These are phyloP conservation scores for Gossypium schwendimanii DNA, from an alignment of 441 rosid genomes.

Conservation along the genomic window DNA sequence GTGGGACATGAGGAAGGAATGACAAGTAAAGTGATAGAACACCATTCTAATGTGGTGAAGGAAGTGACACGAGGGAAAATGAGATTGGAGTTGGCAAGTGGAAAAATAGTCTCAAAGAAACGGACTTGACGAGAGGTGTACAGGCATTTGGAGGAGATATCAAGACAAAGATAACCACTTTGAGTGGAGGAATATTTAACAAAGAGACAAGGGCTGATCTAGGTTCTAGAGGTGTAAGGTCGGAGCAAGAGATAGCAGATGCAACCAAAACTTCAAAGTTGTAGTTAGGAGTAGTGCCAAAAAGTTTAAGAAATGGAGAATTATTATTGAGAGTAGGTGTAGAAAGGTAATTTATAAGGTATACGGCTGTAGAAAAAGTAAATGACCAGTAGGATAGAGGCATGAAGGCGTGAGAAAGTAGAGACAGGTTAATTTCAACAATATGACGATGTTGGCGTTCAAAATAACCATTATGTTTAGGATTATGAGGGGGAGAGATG, in stretches of 20 bases:
- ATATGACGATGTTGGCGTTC: background rate
- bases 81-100: background rate
- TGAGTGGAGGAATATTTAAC: background rate
- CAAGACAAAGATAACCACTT: background rate
- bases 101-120: background rate
- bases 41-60: background rate
- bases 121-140: background rate
- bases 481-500: background rate
- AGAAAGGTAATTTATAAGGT: background rate
- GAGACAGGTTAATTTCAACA: background rate
- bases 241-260: background rate
- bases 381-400: too few relatives aligned
- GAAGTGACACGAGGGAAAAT: background rate
- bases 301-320: background rate
- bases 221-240: background rate
- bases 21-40: too few relatives aligned
- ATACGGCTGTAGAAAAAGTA: background rate
- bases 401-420: background rate
- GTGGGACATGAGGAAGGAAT: too few relatives aligned
- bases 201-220: background rate
- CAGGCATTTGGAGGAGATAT: background rate
- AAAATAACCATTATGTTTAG: background rate
- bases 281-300: background rate
- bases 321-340: background rate
- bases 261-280: background rate